These are phyloP conservation scores for Phytophthora constricta DNA, from an alignment of 352 stramenopile genomes.

Conservation along the genomic window DNA sequence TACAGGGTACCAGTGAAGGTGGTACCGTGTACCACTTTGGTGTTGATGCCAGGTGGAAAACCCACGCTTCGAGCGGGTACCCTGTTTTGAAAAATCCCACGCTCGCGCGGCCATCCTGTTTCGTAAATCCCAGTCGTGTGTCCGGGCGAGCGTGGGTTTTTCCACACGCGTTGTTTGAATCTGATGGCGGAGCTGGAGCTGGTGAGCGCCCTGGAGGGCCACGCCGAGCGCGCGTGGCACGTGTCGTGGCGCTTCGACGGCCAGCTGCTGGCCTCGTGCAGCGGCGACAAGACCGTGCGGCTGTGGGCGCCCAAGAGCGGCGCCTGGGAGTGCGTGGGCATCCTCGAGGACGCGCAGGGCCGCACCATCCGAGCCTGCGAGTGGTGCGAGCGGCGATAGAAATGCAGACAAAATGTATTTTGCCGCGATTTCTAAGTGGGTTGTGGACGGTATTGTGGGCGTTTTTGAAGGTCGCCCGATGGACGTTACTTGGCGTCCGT, in stretches of 20 bases:
- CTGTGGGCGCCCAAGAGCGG: constrained; percentile 72
- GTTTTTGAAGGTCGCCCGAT: constrained; percentile 65
- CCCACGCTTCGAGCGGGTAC: no score
- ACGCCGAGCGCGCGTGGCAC: constrained; percentile 92
- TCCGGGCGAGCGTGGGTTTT: no score
- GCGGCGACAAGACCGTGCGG: constrained; percentile 89
- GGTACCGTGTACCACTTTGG: neutral
- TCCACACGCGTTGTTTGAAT: neutral
- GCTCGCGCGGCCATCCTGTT: no score
- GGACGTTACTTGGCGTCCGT: constrained; percentile 92
- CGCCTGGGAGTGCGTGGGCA: constrained; percentile 91
- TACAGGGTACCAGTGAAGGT: neutral
- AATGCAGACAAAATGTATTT: constrained; percentile 28
- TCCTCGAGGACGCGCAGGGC: constrained; percentile 94
- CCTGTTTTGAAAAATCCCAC: no score
- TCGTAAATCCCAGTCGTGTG: no score
- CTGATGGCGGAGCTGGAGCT: constrained; percentile 43
- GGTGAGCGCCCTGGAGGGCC: constrained; percentile 76
- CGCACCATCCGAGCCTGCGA: constrained; percentile 95
- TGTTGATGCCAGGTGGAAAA: no score
- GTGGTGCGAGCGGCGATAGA: no score
- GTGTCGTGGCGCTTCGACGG: constrained; percentile 90
- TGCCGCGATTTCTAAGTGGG: constrained; percentile 13
- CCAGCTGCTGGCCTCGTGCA: constrained; percentile 89
- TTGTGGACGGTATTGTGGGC: neutral